These are phyloP conservation scores for Populus davidiana DNA, from an alignment of 345 rosid species.

Conservation along the genomic window DNA sequence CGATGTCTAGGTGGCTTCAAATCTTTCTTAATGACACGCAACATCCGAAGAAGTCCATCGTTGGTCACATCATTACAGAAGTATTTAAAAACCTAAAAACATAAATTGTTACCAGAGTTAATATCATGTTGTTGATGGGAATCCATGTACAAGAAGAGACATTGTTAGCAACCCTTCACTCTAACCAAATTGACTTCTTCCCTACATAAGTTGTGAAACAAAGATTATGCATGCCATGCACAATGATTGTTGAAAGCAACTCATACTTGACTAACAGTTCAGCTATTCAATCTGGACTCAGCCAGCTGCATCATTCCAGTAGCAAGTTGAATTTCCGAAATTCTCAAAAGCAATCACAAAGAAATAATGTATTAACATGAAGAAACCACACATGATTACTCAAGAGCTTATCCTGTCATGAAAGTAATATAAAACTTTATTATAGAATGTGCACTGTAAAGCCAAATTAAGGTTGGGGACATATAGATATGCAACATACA, in stretches of 20 bases:
- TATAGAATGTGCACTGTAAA: background rate
- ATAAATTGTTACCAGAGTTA: background rate
- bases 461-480: background rate
- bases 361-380: background rate
- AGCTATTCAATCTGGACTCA: background rate
- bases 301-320: background rate
- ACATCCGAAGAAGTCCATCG: slow-evolving; percentile 78
- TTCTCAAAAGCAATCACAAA: background rate
- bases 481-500: background rate
- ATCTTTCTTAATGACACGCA: slow-evolving; percentile 84
- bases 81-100: slow-evolving; percentile 75
- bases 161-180: background rate
- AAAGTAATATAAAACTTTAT: background rate
- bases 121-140: background rate
- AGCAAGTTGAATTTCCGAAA: background rate
- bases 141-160: background rate
- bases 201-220: background rate
- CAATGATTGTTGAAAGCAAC: background rate
- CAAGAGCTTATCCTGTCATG: background rate
- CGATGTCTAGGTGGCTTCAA: slow-evolving; percentile 84
- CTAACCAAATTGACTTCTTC: background rate
- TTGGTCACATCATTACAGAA: slow-evolving; percentile 71
- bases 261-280: background rate
- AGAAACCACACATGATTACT: background rate
- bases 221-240: background rate